phyloP scores from a whole-genome alignment of 441 rosid species.

The Manihot esculenta region DNA sequence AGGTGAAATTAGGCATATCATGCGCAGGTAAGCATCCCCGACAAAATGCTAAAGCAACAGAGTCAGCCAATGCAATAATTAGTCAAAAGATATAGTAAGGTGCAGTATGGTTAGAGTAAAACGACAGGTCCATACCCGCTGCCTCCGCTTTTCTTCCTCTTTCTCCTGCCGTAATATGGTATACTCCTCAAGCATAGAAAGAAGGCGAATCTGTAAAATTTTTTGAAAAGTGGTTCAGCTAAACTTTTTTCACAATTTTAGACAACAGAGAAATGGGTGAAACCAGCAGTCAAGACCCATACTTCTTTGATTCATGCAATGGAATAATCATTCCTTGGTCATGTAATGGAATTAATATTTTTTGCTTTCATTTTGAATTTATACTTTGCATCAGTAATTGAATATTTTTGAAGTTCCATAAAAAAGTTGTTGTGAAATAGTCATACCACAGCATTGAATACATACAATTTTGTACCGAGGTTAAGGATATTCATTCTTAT shows the following conservation, averaged over 20 bases:
- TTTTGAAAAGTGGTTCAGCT: slow-evolving; percentile 14
- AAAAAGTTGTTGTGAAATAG: no score
- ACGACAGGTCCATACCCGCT: slow-evolving; percentile 54
- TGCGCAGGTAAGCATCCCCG: not conserved
- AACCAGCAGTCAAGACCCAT: no score
- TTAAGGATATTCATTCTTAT: no score
- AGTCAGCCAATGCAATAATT: not conserved
- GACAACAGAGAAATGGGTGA: no score
- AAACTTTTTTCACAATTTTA: slow-evolving; percentile 3
- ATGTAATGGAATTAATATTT: no score
- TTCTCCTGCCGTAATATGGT: slow-evolving; percentile 73
- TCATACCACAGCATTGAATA: no score
- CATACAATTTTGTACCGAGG: no score
- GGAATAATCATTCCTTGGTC: no score
- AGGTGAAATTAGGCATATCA: slow-evolving; percentile 10
- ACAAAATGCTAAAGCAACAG: not conserved
- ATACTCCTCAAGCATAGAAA: slow-evolving; percentile 93
- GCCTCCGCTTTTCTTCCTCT: slow-evolving; percentile 89
- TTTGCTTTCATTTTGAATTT: no score
- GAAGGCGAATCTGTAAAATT: slow-evolving; percentile 59
- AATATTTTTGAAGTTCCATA: no score
- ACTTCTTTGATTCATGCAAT: no score
- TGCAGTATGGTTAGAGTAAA: not conserved
- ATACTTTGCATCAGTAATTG: no score
- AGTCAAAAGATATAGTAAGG: not conserved